Evolutionary conservation across 805 yeast species (phyloP).

Genomic region (Myxozyma geophila): DNA sequence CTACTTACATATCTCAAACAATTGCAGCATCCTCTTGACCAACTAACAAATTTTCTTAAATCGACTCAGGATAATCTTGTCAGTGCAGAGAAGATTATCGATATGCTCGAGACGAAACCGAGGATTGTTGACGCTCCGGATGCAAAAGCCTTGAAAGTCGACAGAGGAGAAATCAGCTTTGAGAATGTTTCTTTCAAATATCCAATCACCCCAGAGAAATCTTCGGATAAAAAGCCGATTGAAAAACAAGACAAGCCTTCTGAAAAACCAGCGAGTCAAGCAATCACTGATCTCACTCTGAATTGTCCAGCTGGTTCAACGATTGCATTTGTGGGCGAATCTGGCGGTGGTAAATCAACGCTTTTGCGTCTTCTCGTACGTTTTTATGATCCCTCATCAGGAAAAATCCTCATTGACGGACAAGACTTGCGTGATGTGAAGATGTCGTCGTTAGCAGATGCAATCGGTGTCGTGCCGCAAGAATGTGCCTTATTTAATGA

Average conservation of each 20-base stretch:
- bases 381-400: conserved; percentile 77
- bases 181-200: conserved; percentile 69
- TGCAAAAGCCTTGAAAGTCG: conserved; percentile 9
- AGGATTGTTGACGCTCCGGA: conserved; percentile 17
- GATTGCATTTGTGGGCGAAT: conserved; percentile 91
- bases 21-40: conserved; percentile 34
- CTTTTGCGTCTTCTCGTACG: conserved; percentile 76
- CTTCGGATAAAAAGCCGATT: neutral
- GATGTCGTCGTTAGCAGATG: conserved; percentile 68
- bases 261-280: conserved; percentile 39
- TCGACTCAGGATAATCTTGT: conserved; percentile 30
- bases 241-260: neutral
- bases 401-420: conserved; percentile 67
- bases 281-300: conserved; percentile 65
- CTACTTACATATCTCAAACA: conserved; percentile 34
- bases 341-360: conserved; percentile 94
- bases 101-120: conserved; percentile 30
- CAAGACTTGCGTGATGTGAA: conserved; percentile 66
- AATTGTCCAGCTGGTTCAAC: conserved; percentile 78
- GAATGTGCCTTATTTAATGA: conserved; percentile 90
- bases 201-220: conserved; percentile 58
- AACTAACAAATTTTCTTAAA: conserved; percentile 25
- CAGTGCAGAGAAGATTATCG: conserved; percentile 31
- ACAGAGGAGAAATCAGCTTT: conserved; percentile 54
- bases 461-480: conserved; percentile 87